A percentile compares a stretch with the other conserved stretches of the same genome.
phyloP scores from a whole-genome alignment of 352 stramenopile genomes.

The Pythium monospermum region DNA sequence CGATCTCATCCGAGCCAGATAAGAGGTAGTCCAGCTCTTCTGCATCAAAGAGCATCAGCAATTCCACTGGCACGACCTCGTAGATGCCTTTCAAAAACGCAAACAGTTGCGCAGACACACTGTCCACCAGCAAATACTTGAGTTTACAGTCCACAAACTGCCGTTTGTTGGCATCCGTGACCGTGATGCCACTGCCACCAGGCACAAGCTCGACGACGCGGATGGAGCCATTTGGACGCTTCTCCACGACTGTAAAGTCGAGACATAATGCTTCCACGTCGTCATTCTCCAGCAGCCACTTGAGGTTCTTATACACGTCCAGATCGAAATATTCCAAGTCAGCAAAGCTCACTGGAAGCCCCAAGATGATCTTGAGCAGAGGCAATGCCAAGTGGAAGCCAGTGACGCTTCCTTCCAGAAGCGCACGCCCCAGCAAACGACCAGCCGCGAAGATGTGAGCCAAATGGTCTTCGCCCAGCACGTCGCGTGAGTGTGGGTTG shows the following conservation, averaged over 20 bases:
- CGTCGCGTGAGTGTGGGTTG: slow-evolving; percentile 24
- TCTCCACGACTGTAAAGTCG: slow-evolving; percentile 51
- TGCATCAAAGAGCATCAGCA: slow-evolving; percentile 95
- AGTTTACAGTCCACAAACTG: slow-evolving; percentile 90
- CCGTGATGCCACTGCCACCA: slow-evolving; percentile 46
- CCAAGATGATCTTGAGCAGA: slow-evolving; percentile 93
- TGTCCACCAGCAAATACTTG: slow-evolving; percentile 52
- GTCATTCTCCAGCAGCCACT: slow-evolving; percentile 26
- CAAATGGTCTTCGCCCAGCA: slow-evolving; percentile 28
- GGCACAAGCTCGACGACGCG: slow-evolving; percentile 40
- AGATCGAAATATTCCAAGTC: slow-evolving; percentile 74
- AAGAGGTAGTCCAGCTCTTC: slow-evolving; percentile 97
- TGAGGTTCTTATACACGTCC: slow-evolving; percentile 23
- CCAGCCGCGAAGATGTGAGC: slow-evolving; percentile 25
- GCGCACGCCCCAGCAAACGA: slow-evolving; percentile 24
- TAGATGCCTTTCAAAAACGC: slow-evolving; percentile 91
- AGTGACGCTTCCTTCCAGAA: slow-evolving; percentile 79
- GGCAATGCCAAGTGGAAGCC: slow-evolving; percentile 86
- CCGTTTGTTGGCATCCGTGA: slow-evolving; percentile 93
- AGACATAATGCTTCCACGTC: slow-evolving; percentile 29
- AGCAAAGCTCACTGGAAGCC: slow-evolving; percentile 84
- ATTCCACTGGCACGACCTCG: slow-evolving; percentile 92
- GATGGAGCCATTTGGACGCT: slow-evolving; percentile 25
- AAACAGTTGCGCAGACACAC: slow-evolving; percentile 46
- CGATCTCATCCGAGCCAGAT: slow-evolving; percentile 94